Percentiles rank a stretch among this genome's conserved stretches.
These are phyloP conservation scores for Ophiocordyceps camponoti-rufipedis DNA, from an alignment of 2,329 filamentous ascomycete genomes.

Conservation along the genomic window DNA sequence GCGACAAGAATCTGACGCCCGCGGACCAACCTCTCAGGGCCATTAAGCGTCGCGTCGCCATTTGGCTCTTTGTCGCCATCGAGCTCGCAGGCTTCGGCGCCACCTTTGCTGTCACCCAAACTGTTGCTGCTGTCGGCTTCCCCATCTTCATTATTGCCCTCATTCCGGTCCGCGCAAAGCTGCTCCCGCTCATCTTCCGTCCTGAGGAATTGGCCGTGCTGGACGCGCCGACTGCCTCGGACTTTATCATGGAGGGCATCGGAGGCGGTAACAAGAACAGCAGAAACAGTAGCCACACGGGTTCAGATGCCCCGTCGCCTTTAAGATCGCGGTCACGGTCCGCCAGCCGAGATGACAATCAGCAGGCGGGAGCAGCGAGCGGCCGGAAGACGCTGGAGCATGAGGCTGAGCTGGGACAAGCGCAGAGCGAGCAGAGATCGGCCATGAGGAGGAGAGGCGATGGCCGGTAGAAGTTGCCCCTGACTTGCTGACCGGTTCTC, in stretches of 20 bases:
- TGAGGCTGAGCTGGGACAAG: slow-evolving; percentile 15
- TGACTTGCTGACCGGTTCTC: too few relatives aligned
- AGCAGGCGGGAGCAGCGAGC: slow-evolving; percentile 8
- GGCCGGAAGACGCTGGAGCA: slow-evolving; percentile 16
- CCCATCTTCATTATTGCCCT: slow-evolving; percentile 55
- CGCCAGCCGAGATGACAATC: slow-evolving; percentile 7
- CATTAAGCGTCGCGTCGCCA: slow-evolving; percentile 41
- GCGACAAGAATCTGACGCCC: slow-evolving; percentile 45
- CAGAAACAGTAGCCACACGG: slow-evolving; percentile 6
- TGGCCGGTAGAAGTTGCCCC: slow-evolving; percentile 4
- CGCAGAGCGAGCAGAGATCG: slow-evolving; percentile 11
- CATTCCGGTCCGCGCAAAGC: slow-evolving; percentile 44
- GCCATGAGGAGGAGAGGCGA: slow-evolving; percentile 10
- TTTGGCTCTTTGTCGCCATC: slow-evolving; percentile 54
- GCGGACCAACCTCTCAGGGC: slow-evolving; percentile 37
- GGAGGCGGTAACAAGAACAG: slow-evolving; percentile 22
- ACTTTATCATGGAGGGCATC: slow-evolving; percentile 60
- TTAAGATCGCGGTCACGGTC: slow-evolving; percentile 3
- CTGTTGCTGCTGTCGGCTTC: slow-evolving; percentile 66
- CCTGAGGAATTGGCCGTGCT: slow-evolving; percentile 40
- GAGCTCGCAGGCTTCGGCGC: slow-evolving; percentile 55
- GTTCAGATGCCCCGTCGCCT: slow-evolving; percentile 2
- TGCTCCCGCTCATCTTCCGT: slow-evolving; percentile 45
- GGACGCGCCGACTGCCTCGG: slow-evolving; percentile 57
- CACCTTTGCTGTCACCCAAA: slow-evolving; percentile 71